phyloP scores from a whole-genome alignment of 441 rosid species.

The Biscutella auriculata region DNA sequence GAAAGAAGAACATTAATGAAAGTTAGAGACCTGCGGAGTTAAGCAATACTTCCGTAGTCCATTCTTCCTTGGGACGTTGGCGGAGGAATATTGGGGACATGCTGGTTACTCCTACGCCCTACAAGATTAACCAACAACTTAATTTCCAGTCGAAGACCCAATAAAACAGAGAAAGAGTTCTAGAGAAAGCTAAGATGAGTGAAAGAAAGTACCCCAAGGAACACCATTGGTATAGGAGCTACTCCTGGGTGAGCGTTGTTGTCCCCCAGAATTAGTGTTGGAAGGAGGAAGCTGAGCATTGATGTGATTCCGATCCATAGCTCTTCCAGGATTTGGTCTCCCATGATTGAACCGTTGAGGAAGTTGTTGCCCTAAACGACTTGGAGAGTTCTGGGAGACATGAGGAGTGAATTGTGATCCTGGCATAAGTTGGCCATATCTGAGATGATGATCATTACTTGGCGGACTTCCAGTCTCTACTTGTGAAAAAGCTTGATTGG shows the following conservation, averaged over 20 bases:
- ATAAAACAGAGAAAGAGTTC: background rate
- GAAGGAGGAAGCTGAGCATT: constrained; percentile 63
- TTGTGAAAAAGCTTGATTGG: constrained; percentile 47
- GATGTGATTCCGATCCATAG: constrained; percentile 62
- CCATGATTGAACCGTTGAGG: constrained; percentile 44
- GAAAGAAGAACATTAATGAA: constrained; percentile 22
- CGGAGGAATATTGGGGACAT: constrained; percentile 57
- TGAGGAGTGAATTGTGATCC: constrained; percentile 28
- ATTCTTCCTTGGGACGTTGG: constrained; percentile 84
- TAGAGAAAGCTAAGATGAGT: background rate
- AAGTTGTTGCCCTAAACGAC: constrained; percentile 89
- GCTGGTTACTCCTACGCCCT: constrained; percentile 80
- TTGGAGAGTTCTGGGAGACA: constrained; percentile 63
- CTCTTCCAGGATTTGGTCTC: constrained; percentile 40
- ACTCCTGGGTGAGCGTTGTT: constrained; percentile 76
- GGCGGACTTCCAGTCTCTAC: constrained; percentile 71
- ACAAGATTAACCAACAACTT: constrained; percentile 12
- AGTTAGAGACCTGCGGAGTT: constrained; percentile 26
- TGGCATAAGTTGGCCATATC: constrained; percentile 53
- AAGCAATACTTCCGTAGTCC: constrained; percentile 79
- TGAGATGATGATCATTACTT: constrained; percentile 49
- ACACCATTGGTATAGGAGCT: constrained; percentile 54
- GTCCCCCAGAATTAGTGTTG: constrained; percentile 48
- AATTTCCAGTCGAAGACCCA: background rate
- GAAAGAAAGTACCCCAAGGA: constrained; percentile 70